Evolutionary conservation across 805 yeast genomes (phyloP).

Genomic region (Scheffersomyces stipitis): DNA sequence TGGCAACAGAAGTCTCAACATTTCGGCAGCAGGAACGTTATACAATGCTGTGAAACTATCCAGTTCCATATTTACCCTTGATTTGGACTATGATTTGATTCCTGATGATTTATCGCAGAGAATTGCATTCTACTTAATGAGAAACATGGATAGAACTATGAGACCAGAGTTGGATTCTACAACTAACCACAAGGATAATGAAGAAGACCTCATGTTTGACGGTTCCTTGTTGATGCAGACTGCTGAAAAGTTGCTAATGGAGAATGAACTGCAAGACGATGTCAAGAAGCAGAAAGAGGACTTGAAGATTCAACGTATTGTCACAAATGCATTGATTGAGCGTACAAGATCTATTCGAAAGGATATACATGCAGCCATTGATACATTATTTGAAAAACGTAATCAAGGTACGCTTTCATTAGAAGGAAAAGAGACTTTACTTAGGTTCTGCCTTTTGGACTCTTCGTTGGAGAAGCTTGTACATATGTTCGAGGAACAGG

Average conservation of each 20-base stretch:
- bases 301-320: conserved; percentile 40
- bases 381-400: conserved; percentile 46
- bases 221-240: conserved; percentile 73
- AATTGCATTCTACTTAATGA: conserved; percentile 57
- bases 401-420: conserved; percentile 47
- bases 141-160: conserved; percentile 51
- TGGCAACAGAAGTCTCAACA: conserved; percentile 48
- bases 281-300: conserved; percentile 27
- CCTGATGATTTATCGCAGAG: conserved; percentile 53
- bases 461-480: conserved; percentile 53
- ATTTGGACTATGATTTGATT: conserved; percentile 52
- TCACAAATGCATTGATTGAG: conserved; percentile 51
- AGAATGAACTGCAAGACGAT: conserved; percentile 8
- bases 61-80: conserved; percentile 48
- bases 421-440: conserved; percentile 55
- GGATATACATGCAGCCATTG: conserved; percentile 54
- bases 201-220: conserved; percentile 71
- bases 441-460: conserved; percentile 55
- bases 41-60: conserved; percentile 51
- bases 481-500: conserved; percentile 48
- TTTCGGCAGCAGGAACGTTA: conserved; percentile 47
- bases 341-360: conserved; percentile 49
- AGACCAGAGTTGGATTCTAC: conserved; percentile 51
- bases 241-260: conserved; percentile 62
- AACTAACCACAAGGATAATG: conserved; percentile 64